Evolutionary conservation across 257 asterid genomes (phyloP), one percentile per base, ranked within the genome.

Genomic region (Schizonepeta tenuifolia): DNA sequence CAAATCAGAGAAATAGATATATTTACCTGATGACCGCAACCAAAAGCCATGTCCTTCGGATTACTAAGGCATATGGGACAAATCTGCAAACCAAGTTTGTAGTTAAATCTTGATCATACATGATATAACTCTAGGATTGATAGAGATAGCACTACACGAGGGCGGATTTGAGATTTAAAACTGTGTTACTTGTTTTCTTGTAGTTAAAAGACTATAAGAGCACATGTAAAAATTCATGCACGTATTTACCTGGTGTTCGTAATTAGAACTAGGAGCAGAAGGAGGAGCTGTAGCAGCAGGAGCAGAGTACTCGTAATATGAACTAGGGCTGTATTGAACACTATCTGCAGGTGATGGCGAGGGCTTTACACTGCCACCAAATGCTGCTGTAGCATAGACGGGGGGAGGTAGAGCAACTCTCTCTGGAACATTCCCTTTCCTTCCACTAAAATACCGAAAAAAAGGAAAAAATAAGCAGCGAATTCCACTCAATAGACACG

Each of bases 1-100:
- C 11, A 44, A 6, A 22, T 40, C 12, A 12, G 28, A 9, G 18
- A 50, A 11, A 24, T 10, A 17, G 56, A 20, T 60, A 6, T 38
- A 9, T 22, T 36, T 83, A 92, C 98, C 96, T 92, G 98, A 83
- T 92, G 98, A 73, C 98, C 98, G 53, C 98, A 92, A 22, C 98
- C 98, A 73, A 92, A 92, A 55, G 96, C 98, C 98, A 92, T 88
- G 82, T 92, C 96, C 81, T 92, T 90, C 7, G 89, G 80, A 78
- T 88, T 88, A 44, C 71, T 86, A 10, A 92, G 87, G 85, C 98
- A 92, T 58, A 92, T 80, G 58, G 98, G 96, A 67, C 98, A 92
- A 70, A 88, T 73, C 98, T 92, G 89, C 35, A 51, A 59, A 77
- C 75, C 40, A 36, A n/a, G n/a, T 69, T 63, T 1, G 9, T 14